phyloP scores from a whole-genome alignment of 2,329 filamentous ascomycete genomes.

The Fusarium musae region DNA sequence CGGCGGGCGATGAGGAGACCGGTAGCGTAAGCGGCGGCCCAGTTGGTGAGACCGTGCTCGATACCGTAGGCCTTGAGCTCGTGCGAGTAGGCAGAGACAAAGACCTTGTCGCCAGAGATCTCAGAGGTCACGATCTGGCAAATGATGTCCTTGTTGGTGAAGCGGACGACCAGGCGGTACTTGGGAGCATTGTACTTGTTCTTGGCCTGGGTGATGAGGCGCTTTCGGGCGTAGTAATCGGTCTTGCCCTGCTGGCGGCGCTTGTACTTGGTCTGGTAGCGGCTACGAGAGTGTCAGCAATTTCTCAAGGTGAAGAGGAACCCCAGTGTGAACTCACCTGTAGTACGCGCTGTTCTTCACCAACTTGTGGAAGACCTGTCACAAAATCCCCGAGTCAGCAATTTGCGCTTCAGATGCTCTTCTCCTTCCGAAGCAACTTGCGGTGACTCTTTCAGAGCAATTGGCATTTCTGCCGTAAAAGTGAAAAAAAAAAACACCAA shows the following conservation, averaged over 20 bases:
- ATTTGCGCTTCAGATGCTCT: slow-evolving; percentile 95
- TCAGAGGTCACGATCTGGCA: slow-evolving; percentile 97
- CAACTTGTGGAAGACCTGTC: slow-evolving; percentile 89
- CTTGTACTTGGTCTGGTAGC: slow-evolving; percentile 99
- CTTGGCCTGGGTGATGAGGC: slow-evolving; percentile 99
- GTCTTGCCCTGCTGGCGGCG: slow-evolving; percentile 96
- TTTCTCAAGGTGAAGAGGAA: neutral
- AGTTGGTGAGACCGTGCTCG: slow-evolving; percentile 99
- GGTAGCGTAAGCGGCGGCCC: slow-evolving; percentile 96
- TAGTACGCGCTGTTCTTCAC: slow-evolving; percentile 99
- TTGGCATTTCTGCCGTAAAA: slow-evolving; percentile 57
- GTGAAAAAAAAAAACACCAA: slow-evolving; percentile 41
- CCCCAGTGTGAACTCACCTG: slow-evolving; percentile 72
- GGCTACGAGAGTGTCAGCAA: slow-evolving; percentile 65
- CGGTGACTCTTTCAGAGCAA: slow-evolving; percentile 75
- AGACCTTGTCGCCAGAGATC: slow-evolving; percentile 98
- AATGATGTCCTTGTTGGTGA: slow-evolving; percentile 99
- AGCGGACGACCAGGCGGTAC: slow-evolving; percentile 99
- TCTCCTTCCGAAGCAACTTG: slow-evolving; percentile 97
- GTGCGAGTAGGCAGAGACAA: slow-evolving; percentile 91
- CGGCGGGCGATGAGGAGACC: slow-evolving; percentile 97
- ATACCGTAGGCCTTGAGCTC: slow-evolving; percentile 98
- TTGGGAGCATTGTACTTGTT: slow-evolving; percentile 99
- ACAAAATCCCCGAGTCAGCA: slow-evolving; percentile 88
- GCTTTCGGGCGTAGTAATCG: slow-evolving; percentile 99